Base-by-base conservation (phyloP, 768 basidiomycete species). In the Lentinus tigrinus region DNA sequence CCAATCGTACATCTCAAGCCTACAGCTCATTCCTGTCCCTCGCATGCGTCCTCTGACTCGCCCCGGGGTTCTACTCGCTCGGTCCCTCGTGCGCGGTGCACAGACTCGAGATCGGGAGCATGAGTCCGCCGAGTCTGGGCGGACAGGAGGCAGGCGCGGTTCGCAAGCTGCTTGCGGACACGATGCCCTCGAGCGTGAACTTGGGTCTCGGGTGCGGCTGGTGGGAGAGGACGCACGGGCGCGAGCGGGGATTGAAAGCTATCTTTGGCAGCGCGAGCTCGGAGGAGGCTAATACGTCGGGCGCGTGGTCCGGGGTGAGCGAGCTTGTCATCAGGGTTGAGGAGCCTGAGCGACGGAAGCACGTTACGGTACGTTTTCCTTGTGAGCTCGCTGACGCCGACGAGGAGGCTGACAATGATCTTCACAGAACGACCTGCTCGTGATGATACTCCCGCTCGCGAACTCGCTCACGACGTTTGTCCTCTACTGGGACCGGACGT, bases 401-500 rank as follows among this genome's bases (percentile, higher is more conserved):
- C 28, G 23, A 7, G 17, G 26, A 46, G 11, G 42, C 44, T 52
- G 44, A 40, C 46, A 13, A 37, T 26, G 24, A 8, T 27, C 1
- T 19, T 8, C 47, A 13, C 34, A 60, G 58, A 36, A 40, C 19
- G 58, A 60, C 49, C 26, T 60, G 26, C 27, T 42, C n/a, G 58
- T 48, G 42, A 42, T 54, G 40, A 47, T 60, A 40, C 34, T 37
- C 26, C 58, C 58, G 34, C 58, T 60, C 34, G 48, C 58, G 19
- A 16, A n/a, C 43, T 16, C 53, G 34, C 58, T 60, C 31, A 11
- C 48, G 16, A 55, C 49, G 23, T 38, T 60, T 43, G 58, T 51
- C n/a, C 47, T 60, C 23, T 42, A 42, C 58, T 60, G 58, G 58
- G 58, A 60, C 49, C 31, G 58, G 40, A 60, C 53, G n/a, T 60